Percentiles rank a stretch among this genome's conserved stretches.
Evolutionary conservation across 2,329 filamentous ascomycete species (phyloP).

Genomic region (Aspergillus terreus): DNA sequence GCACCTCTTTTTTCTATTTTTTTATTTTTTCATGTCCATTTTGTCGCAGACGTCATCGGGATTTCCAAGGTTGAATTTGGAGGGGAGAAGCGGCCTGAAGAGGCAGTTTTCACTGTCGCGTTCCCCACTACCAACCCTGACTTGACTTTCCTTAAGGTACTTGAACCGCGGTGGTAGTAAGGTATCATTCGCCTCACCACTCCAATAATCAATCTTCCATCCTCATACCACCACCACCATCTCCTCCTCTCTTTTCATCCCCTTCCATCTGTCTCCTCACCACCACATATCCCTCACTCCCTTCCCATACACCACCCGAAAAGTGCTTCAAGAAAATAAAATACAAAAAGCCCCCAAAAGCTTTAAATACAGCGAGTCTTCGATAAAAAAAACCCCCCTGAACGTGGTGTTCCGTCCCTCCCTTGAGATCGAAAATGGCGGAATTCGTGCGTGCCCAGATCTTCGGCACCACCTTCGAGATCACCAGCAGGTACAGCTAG

Average conservation of each 20-base stretch:
- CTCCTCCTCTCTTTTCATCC: not conserved
- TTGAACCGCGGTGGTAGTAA: too few relatives aligned
- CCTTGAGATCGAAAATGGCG: constrained; percentile 66
- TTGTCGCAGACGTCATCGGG: constrained; percentile 31
- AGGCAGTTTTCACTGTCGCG: not conserved
- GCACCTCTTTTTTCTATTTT: not conserved
- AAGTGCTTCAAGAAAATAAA: not conserved
- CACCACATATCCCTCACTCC: constrained; percentile 8
- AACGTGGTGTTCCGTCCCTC: constrained; percentile 12
- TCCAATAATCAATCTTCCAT: not conserved
- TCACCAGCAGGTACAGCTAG: constrained; percentile 81
- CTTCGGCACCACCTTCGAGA: constrained; percentile 99
- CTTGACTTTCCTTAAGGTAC: constrained; percentile 13
- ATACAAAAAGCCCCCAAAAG: not conserved
- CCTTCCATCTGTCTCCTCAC: constrained; percentile 3
- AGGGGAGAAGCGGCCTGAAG: constrained; percentile 11
- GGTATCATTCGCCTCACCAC: constrained; percentile 3
- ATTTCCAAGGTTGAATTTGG: constrained; percentile 21
- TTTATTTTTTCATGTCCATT: constrained; percentile 14
- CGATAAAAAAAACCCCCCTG: not conserved
- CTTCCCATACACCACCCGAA: not conserved
- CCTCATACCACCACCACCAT: not conserved
- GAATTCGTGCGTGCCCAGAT: constrained; percentile 99
- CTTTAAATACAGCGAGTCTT: not conserved
- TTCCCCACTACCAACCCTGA: constrained; percentile 28